Conservation (phyloP, 1,284 basidiomycete species). For the Ustilago shanxiensis region DNA sequence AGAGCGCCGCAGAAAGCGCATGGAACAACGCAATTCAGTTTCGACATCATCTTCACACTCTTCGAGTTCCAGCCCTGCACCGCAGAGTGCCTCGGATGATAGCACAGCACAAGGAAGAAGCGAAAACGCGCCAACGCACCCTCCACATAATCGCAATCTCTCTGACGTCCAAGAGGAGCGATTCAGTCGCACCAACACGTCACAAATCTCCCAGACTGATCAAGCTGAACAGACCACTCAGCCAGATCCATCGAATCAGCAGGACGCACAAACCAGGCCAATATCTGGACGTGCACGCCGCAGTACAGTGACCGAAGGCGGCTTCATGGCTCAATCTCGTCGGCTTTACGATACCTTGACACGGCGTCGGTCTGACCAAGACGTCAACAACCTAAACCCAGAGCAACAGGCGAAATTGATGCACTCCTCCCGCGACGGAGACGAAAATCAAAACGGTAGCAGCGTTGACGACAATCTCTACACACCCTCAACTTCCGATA, state of each 20-base stretch:
- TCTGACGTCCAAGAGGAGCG: conserved; percentile 47
- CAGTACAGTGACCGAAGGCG: conserved; percentile 22
- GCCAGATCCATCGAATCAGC: background rate
- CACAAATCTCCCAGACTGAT: background rate
- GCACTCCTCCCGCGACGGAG: background rate
- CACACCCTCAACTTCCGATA: conserved; percentile 5
- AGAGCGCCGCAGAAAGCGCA: conserved; percentile 29
- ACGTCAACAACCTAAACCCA: background rate
- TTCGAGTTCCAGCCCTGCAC: conserved; percentile 8
- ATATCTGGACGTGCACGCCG: conserved; percentile 14
- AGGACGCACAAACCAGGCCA: background rate
- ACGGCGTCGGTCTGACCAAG: conserved; percentile 26
- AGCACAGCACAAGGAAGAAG: background rate
- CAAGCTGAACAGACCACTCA: background rate
- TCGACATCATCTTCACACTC: conserved; percentile 26
- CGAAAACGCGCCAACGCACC: conserved; percentile 5
- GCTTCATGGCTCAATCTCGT: conserved; percentile 34
- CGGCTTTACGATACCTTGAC: conserved; percentile 32
- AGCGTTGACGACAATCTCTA: conserved; percentile 9
- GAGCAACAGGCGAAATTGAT: conserved; percentile 13
- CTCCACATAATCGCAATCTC: conserved; percentile 29
- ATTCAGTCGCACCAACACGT: conserved; percentile 9
- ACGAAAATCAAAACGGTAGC: conserved; percentile 6
- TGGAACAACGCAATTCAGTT: conserved; percentile 21
- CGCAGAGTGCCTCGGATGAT: background rate